A percentile compares a stretch with the other conserved stretches of the same genome.
These are phyloP conservation scores for Kwoniella bestiolae DNA, from an alignment of 768 basidiomycete species.

Conservation along the genomic window DNA sequence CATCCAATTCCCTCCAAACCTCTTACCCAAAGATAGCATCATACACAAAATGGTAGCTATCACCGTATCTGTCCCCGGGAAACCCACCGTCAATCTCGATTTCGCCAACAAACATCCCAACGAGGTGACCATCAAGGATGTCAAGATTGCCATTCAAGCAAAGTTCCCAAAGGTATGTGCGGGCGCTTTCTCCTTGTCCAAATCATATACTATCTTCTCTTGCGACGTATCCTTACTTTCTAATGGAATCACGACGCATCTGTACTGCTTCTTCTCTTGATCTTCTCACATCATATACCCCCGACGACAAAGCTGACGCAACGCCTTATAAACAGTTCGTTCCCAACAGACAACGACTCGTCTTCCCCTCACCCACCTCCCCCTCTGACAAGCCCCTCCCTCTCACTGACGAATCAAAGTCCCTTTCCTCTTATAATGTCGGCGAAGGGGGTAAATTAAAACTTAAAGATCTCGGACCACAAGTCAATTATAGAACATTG, in stretches of 20 bases:
- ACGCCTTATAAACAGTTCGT: constrained; percentile 64
- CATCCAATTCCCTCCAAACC: not conserved
- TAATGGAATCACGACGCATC: too few relatives aligned
- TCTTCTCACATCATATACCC: too few relatives aligned
- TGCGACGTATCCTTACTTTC: too few relatives aligned
- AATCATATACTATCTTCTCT: too few relatives aligned
- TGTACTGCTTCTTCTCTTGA: too few relatives aligned
- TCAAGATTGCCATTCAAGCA: constrained; percentile 69
- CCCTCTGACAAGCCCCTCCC: constrained; percentile 60
- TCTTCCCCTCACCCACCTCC: constrained; percentile 40
- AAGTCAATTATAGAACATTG: constrained; percentile 84
- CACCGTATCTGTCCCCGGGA: constrained; percentile 64
- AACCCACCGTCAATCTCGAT: constrained; percentile 56
- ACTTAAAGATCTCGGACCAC: constrained; percentile 88
- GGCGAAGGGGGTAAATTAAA: constrained; percentile 68
- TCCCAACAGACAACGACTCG: constrained; percentile 72
- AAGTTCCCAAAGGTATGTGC: constrained; percentile 64
- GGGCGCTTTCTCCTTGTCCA: not conserved
- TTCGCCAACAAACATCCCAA: constrained; percentile 51
- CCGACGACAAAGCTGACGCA: too few relatives aligned
- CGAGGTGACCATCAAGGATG: constrained; percentile 66
- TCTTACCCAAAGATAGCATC: not conserved
- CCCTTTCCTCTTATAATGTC: constrained; percentile 66
- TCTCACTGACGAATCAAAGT: constrained; percentile 67
- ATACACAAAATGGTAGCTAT: constrained; percentile 63